phyloP scores from a whole-genome alignment of 139 green algal genomes.

The Tetratostichococcus sp. region DNA sequence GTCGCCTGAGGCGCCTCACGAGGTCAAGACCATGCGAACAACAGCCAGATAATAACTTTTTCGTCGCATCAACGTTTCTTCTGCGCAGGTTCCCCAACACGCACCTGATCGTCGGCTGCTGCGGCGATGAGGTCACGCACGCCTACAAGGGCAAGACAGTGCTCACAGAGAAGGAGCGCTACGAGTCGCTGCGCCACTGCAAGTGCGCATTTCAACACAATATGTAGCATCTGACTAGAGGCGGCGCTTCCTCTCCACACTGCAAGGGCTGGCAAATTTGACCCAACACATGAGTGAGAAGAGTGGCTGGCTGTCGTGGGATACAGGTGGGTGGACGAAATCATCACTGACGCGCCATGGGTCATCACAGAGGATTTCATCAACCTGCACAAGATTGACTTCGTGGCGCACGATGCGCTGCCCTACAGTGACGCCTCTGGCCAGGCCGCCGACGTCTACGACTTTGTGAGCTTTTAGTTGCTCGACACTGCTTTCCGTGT shows the following conservation, averaged over 20 bases:
- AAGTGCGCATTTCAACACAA: too few relatives aligned
- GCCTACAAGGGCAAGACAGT: conserved; percentile 89
- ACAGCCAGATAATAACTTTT: too few relatives aligned
- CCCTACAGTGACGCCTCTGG: conserved; percentile 74
- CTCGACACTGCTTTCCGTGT: too few relatives aligned
- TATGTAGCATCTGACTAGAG: too few relatives aligned
- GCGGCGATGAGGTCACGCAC: conserved; percentile 75
- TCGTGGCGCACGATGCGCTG: conserved; percentile 85
- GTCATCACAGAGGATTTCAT: conserved; percentile 83
- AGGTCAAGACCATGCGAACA: too few relatives aligned
- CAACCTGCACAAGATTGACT: conserved; percentile 83
- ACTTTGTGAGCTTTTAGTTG: conserved; percentile 32
- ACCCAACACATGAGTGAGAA: too few relatives aligned
- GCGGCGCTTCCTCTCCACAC: too few relatives aligned
- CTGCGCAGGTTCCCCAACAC: conserved; percentile 72
- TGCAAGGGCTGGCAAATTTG: too few relatives aligned
- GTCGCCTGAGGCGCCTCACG: background rate
- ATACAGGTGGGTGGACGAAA: conserved; percentile 87
- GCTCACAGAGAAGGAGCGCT: conserved; percentile 79
- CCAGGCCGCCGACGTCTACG: conserved; percentile 57
- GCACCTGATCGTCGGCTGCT: conserved; percentile 78
- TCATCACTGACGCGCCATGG: conserved; percentile 81
- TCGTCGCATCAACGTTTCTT: too few relatives aligned
- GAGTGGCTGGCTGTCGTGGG: background rate
- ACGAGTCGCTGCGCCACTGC: conserved; percentile 83